Base-by-base conservation (phyloP, 2,329 filamentous ascomycete genomes). In the Aspergillus sp. region DNA sequence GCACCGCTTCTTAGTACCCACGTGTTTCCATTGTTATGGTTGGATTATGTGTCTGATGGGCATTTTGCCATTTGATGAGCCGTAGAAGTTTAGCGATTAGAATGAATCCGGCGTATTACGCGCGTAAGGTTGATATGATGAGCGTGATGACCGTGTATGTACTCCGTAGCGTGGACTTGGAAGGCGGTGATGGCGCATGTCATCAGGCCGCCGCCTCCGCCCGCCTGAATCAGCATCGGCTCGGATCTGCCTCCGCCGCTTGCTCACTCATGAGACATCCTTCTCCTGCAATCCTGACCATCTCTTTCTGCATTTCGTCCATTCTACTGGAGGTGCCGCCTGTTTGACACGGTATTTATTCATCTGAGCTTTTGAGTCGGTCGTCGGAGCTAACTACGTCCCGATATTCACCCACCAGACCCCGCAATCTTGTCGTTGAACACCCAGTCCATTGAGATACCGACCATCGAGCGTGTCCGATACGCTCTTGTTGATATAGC, bases 51-150 rank as follows among this genome's bases (percentile, higher is more conserved):
- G 49, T 51, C 58, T 48, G 44, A 54, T 41, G 50, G 36, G 51
- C 45, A 54, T 50, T 52, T 53, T 47, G 53, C 49, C 52, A 44
- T 56, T 56, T 53, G 52, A 58, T 52, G 54, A 57, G 55, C 55
- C 53, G 54, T 59, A 60, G 52, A 58, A 47, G 57, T 52, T 58
- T 60, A 62, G 58, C 58, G 61, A 49, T 56, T 62, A 63, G 55
- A 63, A 58, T 54, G 52, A 64, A 63, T 57, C 55, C 54, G 58
- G 62, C 62, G 62, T 58, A 64, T 66, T 66, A 57, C 31, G 53
- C 54, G 55, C 38, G 25, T 47, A 29, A 36, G 17, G 7, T 23
- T 16, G 25, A 19, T 32, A 16, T 17, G 34, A 38, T 16, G 5
- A 16, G 14, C 29, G 13, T 32, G 7, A 32, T n/a, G 14, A 5